Conservation (phyloP, 306 rosid species). For the Cicer cuneatum region DNA sequence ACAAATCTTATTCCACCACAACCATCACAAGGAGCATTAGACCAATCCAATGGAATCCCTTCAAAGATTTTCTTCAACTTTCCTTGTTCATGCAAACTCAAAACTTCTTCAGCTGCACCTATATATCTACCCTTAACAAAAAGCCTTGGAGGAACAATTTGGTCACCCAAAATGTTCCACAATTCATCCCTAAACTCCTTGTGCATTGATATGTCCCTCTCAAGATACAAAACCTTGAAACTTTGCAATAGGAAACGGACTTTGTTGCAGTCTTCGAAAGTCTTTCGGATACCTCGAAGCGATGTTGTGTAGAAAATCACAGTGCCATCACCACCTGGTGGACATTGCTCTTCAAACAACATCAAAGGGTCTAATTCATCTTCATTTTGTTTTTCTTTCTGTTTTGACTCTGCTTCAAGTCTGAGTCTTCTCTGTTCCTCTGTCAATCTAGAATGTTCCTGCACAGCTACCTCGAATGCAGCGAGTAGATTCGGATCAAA, state of each 20-base stretch:
- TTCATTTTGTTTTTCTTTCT: slow-evolving; percentile 38
- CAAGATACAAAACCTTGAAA: slow-evolving; percentile 66
- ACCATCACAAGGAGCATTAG: slow-evolving; percentile 64
- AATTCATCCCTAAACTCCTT: slow-evolving; percentile 73
- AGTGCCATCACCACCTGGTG: slow-evolving; percentile 67
- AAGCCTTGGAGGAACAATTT: slow-evolving; percentile 74
- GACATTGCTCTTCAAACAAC: slow-evolving; percentile 66
- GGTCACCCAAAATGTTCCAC: slow-evolving; percentile 58
- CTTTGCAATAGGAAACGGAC: slow-evolving; percentile 77
- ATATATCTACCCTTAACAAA: slow-evolving; percentile 78
- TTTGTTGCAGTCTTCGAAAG: slow-evolving; percentile 82
- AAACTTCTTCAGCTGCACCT: slow-evolving; percentile 83
- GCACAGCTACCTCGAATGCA: slow-evolving; percentile 64
- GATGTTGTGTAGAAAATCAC: slow-evolving; percentile 86
- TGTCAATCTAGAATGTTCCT: slow-evolving; percentile 52
- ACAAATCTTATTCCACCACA: slow-evolving; percentile 81
- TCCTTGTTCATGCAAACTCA: slow-evolving; percentile 77
- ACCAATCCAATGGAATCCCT: slow-evolving; percentile 61
- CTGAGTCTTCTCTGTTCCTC: slow-evolving; percentile 56
- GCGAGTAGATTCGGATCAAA: slow-evolving; percentile 82
- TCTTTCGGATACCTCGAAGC: slow-evolving; percentile 75
- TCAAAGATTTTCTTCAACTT: slow-evolving; percentile 60
- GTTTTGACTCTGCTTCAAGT: slow-evolving; percentile 39
- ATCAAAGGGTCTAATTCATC: slow-evolving; percentile 49
- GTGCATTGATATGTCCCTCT: slow-evolving; percentile 87